Conservation (phyloP, 805 yeast genomes). For the Priceomyces castillae region DNA sequence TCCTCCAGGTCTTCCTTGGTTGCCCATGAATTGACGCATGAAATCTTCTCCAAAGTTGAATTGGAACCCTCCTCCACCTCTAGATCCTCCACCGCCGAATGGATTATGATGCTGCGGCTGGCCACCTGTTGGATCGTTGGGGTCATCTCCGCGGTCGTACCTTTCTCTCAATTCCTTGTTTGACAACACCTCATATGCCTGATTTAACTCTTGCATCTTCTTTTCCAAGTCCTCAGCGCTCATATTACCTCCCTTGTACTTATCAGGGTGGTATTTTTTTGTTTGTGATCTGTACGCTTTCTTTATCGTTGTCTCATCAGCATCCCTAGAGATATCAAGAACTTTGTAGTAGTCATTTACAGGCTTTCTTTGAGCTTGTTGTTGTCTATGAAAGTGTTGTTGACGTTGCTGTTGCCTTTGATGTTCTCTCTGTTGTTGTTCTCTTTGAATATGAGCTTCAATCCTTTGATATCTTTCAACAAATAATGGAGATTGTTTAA, state of each 20-base stretch:
- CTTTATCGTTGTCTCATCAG: constrained; percentile 69
- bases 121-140: constrained; percentile 35
- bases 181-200: constrained; percentile 84
- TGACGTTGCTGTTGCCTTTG: constrained; percentile 26
- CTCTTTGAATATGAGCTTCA: constrained; percentile 23
- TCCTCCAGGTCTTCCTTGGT: constrained; percentile 11
- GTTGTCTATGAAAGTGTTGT: constrained; percentile 28
- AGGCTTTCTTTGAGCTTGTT: constrained; percentile 33
- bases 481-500: constrained; percentile 40
- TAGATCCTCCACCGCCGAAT: constrained; percentile 4
- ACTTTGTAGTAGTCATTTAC: constrained; percentile 77
- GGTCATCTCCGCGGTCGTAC: constrained; percentile 65
- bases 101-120: constrained; percentile 13
- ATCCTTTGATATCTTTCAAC: constrained; percentile 31
- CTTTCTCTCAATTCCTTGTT: constrained; percentile 59
- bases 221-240: constrained; percentile 67
- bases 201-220: constrained; percentile 89
- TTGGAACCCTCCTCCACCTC: constrained; percentile 10
- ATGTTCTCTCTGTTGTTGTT: constrained; percentile 32
- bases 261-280: constrained; percentile 88
- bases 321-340: constrained; percentile 62
- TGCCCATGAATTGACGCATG: constrained; percentile 14
- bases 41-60: constrained; percentile 16
- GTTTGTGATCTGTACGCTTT: constrained; percentile 78
- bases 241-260: constrained; percentile 65